Evolutionary conservation across 202 grass and related monocot species (phyloP), one percentile per base, ranked within the genome.

Genomic region (Digitaria exilis): DNA sequence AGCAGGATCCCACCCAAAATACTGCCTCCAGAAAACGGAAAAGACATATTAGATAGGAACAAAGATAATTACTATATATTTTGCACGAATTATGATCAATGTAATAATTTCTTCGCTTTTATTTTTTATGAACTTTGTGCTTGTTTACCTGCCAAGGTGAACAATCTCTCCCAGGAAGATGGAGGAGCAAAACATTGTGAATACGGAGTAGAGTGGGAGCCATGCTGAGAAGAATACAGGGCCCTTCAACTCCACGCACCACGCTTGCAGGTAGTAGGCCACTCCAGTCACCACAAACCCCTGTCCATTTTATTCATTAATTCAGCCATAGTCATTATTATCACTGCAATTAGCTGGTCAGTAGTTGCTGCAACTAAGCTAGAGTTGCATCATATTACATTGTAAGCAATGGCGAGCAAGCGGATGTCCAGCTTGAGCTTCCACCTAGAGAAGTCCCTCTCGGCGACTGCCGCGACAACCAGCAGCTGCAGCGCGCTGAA

Each of bases 371-470:
- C 16, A 51, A 51, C 5, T n/a, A 22, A 55, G 9, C 7, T n/a
- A n/a, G 49, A 21, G 49, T 51, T 51, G 17, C 50, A 7, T 11
- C 9, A 57, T 57, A 21, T 44, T 76, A 61, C 75, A 7, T 14
- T 37, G 31, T 80, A 80, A 3, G 16, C n/a, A 15, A 80, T 17
- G 63, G 77, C 48, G 22, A 80, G 46, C 46, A 80, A 43, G 34
- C 32, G 4, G 77, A 56, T 9, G 4, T 69, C 77, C 4, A 35
- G 77, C 32, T 16, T 46, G 46, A 94, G 64, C 80, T 73, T 77
- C 94, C 94, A 97, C 84, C 88, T 89, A 9, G 85, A 70, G 46
- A 81, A 76, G 67, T 92, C 94, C 63, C 91, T 82, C 85, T 97
- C 91, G 5, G 80, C 82, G 16, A 34, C 79, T 3, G 65, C 55